These are phyloP conservation scores for Hyaloscypha finlandica DNA, from an alignment of 495 filamentous ascomycete species.

Conservation along the genomic window DNA sequence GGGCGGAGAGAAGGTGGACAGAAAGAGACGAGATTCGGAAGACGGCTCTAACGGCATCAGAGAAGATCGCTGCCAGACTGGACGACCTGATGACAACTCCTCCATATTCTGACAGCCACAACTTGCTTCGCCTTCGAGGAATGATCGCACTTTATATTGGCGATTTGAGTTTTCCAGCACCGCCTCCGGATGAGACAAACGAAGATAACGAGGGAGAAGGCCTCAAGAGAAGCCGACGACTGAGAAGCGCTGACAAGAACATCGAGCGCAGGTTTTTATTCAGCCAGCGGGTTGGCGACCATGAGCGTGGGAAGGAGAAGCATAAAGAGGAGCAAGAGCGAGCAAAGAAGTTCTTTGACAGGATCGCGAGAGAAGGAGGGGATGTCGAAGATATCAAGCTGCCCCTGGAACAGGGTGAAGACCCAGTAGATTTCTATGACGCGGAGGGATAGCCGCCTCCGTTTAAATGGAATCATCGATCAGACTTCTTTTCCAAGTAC, in stretches of 20 bases:
- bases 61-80: slow-evolving; percentile 57
- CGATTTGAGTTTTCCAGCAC: slow-evolving; percentile 46
- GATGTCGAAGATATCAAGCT: slow-evolving; percentile 15
- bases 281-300: slow-evolving; percentile 18
- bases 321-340: slow-evolving; percentile 15
- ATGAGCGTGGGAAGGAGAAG: slow-evolving; percentile 18
- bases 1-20: slow-evolving; percentile 20
- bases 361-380: slow-evolving; percentile 20
- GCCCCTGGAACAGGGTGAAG: neutral
- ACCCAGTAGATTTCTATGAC: neutral
- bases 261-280: slow-evolving; percentile 19
- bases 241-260: neutral
- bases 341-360: slow-evolving; percentile 19
- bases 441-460: neutral
- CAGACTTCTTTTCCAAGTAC: neutral
- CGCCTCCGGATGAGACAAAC: slow-evolving; percentile 7
- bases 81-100: slow-evolving; percentile 59
- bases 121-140: slow-evolving; percentile 56
- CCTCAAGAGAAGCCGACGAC: neutral
- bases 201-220: slow-evolving; percentile 3
- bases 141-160: slow-evolving; percentile 65
- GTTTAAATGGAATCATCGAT: neutral
- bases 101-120: slow-evolving; percentile 58
- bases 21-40: slow-evolving; percentile 24
- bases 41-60: slow-evolving; percentile 45